Conservation (phyloP, 345 rosid species). For the Eucalyptus marginata region DNA sequence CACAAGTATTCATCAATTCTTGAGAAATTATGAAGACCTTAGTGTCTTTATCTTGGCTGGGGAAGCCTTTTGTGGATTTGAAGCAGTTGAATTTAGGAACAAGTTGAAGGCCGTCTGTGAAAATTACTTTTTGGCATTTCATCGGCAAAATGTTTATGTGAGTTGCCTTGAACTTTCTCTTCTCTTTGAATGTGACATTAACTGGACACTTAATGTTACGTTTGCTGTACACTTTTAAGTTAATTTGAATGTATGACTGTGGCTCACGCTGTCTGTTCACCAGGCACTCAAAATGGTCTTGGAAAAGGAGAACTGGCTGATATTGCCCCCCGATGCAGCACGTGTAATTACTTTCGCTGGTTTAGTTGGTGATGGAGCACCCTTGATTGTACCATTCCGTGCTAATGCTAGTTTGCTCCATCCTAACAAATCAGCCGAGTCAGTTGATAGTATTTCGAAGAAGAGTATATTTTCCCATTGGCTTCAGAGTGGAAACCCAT, state of each 20-base stretch:
- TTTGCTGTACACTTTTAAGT: background rate
- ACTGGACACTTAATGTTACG: background rate
- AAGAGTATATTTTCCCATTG: slow-evolving; percentile 76
- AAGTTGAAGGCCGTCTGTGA: slow-evolving; percentile 85
- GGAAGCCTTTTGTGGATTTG: slow-evolving; percentile 93
- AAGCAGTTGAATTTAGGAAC: slow-evolving; percentile 87
- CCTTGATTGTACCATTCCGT: slow-evolving; percentile 48
- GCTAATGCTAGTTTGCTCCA: slow-evolving; percentile 31
- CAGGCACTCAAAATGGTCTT: slow-evolving; percentile 98
- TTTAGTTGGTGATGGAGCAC: slow-evolving; percentile 95
- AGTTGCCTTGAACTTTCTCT: slow-evolving; percentile 20
- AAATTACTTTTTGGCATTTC: slow-evolving; percentile 75
- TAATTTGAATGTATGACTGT: background rate
- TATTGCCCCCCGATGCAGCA: slow-evolving; percentile 59
- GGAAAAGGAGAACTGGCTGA: slow-evolving; percentile 93
- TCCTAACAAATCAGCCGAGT: slow-evolving; percentile 28
- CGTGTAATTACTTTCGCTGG: slow-evolving; percentile 80
- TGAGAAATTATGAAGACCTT: slow-evolving; percentile 86
- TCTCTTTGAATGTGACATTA: background rate
- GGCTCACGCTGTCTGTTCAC: background rate
- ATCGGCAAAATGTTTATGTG: slow-evolving; percentile 82
- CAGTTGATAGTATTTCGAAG: slow-evolving; percentile 20
- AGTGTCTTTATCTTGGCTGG: slow-evolving; percentile 84
- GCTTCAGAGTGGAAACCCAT: slow-evolving; percentile 77
- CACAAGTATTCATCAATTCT: slow-evolving; percentile 91